Evolutionary conservation across 768 basidiomycete genomes (phyloP).

Genomic region (Peribolospora baueri): DNA sequence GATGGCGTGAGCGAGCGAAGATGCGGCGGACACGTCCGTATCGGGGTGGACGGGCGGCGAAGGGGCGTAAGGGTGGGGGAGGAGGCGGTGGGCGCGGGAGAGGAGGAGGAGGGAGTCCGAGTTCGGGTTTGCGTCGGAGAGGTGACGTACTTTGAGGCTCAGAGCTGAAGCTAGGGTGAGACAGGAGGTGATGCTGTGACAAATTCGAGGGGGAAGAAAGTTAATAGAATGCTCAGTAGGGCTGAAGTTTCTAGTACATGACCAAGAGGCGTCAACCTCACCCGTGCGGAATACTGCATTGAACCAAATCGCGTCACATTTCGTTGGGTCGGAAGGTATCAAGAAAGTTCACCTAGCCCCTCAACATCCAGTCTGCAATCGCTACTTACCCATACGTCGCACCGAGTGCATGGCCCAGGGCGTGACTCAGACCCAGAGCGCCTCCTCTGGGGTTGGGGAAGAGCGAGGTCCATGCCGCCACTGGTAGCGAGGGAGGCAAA

Average conservation of each 20-base stretch:
- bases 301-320: no score
- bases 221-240: not conserved
- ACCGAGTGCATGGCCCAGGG: slow-evolving; percentile 46
- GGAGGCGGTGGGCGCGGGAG: not conserved
- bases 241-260: not conserved
- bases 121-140: not conserved
- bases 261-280: not conserved
- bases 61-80: not conserved
- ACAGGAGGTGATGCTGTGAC: slow-evolving; percentile 51
- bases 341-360: no score
- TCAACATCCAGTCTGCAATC: no score
- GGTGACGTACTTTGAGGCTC: not conserved
- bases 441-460: slow-evolving; percentile 1
- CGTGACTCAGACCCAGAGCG: slow-evolving; percentile 50
- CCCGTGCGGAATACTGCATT: no score
- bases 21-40: not conserved
- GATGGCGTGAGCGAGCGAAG: not conserved
- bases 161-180: slow-evolving; percentile 8
- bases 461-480: not conserved
- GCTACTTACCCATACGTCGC: slow-evolving; percentile 19
- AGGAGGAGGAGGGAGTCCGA: not conserved
- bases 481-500: no score
- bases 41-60: no score
- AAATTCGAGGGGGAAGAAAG: slow-evolving; percentile 31
- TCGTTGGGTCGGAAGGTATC: no score